Percentiles rank a stretch among this genome's conserved stretches.
phyloP scores from a whole-genome alignment of 116 monocot species.

The Papilionanthe hybrid region DNA sequence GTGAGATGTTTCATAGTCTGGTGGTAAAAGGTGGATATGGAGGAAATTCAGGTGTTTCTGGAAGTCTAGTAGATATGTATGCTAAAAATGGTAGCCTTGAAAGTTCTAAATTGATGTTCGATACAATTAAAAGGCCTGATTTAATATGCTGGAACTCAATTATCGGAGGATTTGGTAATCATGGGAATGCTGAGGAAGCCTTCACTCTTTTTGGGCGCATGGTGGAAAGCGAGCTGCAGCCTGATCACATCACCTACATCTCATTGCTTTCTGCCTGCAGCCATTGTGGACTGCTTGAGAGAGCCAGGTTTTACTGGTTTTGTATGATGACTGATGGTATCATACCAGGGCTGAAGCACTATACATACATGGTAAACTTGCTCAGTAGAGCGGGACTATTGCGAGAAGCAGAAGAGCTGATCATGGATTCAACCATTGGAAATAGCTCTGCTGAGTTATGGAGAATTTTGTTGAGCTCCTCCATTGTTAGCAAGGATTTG shows the following conservation, averaged over 20 bases:
- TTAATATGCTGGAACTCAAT: constrained; percentile 91
- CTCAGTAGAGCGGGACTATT: constrained; percentile 58
- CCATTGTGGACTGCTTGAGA: constrained; percentile 65
- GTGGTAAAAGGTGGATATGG: constrained; percentile 64
- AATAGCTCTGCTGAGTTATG: constrained; percentile 51
- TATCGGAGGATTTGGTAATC: constrained; percentile 68
- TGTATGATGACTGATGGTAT: constrained; percentile 60
- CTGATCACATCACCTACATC: constrained; percentile 73
- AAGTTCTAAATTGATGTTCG: constrained; percentile 46
- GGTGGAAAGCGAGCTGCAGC: constrained; percentile 35
- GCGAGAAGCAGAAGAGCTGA: constrained; percentile 66
- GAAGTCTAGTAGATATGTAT: constrained; percentile 87
- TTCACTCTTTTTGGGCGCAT: constrained; percentile 61
- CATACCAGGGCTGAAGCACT: constrained; percentile 63
- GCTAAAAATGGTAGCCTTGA: constrained; percentile 66
- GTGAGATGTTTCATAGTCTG: constrained; percentile 57
- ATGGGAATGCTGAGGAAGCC: constrained; percentile 57
- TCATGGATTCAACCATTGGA: constrained; percentile 48
- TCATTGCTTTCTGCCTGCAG: constrained; percentile 75
- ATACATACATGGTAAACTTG: constrained; percentile 68
- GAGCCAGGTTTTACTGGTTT: constrained; percentile 71
- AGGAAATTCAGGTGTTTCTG: constrained; percentile 51
- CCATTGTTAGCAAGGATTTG: constrained; percentile 45
- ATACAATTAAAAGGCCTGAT: constrained; percentile 39
- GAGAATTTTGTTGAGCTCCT: constrained; percentile 75